Conservation (phyloP, 768 basidiomycete genomes). For the Pisolithus microcarpus region DNA sequence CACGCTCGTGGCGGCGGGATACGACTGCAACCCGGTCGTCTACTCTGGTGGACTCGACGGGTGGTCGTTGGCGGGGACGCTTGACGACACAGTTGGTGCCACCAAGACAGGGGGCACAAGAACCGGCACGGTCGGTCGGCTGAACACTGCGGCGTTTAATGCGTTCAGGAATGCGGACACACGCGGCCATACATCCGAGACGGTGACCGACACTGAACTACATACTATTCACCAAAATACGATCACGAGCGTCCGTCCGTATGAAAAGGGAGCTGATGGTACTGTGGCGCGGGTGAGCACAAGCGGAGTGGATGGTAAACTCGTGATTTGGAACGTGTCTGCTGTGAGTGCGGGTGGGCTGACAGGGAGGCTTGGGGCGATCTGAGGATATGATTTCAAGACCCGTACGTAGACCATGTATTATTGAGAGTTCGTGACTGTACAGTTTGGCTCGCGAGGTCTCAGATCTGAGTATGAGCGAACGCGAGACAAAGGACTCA, state of each 20-base stretch:
- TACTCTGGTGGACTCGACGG: constrained; percentile 53
- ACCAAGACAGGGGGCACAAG: constrained; percentile 29
- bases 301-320: constrained; percentile 85
- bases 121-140: constrained; percentile 51
- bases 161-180: constrained; percentile 89
- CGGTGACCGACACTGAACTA: constrained; percentile 60
- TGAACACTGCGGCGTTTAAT: constrained; percentile 91
- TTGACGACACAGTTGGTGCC: constrained; percentile 65
- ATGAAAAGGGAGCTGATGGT: constrained; percentile 46
- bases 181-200: constrained; percentile 41
- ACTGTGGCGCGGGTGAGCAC: constrained; percentile 76
- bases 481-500: too few relatives aligned
- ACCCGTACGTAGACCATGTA: too few relatives aligned
- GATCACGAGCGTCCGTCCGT: constrained; percentile 84
- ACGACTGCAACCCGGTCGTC: constrained; percentile 93
- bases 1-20: constrained; percentile 83
- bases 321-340: constrained; percentile 86
- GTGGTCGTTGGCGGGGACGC: constrained; percentile 73
- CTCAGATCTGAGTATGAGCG: too few relatives aligned
- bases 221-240: constrained; percentile 96
- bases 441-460: too few relatives aligned
- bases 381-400: constrained; percentile 28
- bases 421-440: too few relatives aligned
- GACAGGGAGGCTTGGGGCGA: constrained; percentile 42
- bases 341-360: constrained; percentile 40